phyloP scores from a whole-genome alignment of 768 basidiomycete species.

The Clitopilus passeckerianus region DNA sequence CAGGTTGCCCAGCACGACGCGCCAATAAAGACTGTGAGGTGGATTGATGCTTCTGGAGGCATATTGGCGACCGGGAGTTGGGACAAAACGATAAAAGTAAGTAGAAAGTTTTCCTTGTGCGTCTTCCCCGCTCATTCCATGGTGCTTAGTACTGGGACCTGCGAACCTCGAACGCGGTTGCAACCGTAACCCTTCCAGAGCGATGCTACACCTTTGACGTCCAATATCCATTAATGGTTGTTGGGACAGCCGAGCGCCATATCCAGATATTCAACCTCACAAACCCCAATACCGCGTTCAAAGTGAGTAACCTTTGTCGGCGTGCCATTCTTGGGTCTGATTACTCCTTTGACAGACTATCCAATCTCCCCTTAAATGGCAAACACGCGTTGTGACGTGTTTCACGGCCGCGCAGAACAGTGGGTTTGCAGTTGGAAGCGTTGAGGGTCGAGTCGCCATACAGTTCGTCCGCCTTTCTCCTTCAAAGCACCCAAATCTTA shows the following conservation, averaged over 20 bases:
- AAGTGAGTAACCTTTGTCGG: slow-evolving; percentile 37
- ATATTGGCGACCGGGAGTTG: slow-evolving; percentile 92
- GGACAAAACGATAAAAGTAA: slow-evolving; percentile 95
- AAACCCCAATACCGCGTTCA: slow-evolving; percentile 75
- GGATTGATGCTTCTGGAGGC: slow-evolving; percentile 72
- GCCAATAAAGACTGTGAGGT: slow-evolving; percentile 77
- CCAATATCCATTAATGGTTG: slow-evolving; percentile 79
- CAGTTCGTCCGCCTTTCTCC: slow-evolving; percentile 59
- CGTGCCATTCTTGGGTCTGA: not conserved
- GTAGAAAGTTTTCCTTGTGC: slow-evolving; percentile 10
- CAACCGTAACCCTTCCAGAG: slow-evolving; percentile 80
- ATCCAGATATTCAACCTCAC: slow-evolving; percentile 86
- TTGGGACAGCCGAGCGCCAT: slow-evolving; percentile 90
- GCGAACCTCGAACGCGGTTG: slow-evolving; percentile 69
- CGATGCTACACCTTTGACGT: slow-evolving; percentile 87
- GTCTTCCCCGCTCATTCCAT: not conserved
- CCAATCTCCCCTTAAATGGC: slow-evolving; percentile 87
- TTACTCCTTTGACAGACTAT: slow-evolving; percentile 50
- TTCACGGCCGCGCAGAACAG: slow-evolving; percentile 63
- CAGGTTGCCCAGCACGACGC: slow-evolving; percentile 92
- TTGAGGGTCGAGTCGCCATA: slow-evolving; percentile 91
- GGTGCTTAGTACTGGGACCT: slow-evolving; percentile 85
- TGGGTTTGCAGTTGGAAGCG: slow-evolving; percentile 81
- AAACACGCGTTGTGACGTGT: slow-evolving; percentile 82
- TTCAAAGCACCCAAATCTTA: not conserved